A percentile compares a stretch with the other conserved stretches of the same genome.
phyloP scores from a whole-genome alignment of 805 yeast species.

The Candida schatavii region DNA sequence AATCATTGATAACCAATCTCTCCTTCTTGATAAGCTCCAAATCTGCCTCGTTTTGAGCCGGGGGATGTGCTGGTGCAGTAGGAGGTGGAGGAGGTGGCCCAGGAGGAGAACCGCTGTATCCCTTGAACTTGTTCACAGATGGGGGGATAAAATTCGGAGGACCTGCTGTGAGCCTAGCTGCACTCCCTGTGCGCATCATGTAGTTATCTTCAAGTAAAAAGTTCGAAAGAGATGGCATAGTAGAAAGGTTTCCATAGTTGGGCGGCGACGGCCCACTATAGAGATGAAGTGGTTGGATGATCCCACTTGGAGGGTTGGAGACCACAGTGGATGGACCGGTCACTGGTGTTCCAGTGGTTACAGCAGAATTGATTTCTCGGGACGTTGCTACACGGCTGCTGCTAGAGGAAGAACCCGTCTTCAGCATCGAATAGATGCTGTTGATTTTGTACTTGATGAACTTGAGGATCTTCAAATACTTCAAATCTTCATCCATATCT shows the following conservation, averaged over 20 bases:
- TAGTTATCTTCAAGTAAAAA: too few relatives aligned
- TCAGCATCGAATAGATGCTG: background rate
- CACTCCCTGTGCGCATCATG: too few relatives aligned
- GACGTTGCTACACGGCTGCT: background rate
- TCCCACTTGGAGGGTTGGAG: background rate
- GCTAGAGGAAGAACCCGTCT: background rate
- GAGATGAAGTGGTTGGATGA: background rate
- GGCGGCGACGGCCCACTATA: conserved; percentile 2
- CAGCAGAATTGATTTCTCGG: background rate
- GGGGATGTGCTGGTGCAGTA: too few relatives aligned
- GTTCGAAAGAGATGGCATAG: background rate
- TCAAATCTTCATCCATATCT: conserved; percentile 46
- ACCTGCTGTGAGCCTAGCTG: conserved; percentile 9
- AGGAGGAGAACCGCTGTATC: conserved; percentile 7
- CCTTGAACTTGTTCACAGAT: conserved; percentile 19
- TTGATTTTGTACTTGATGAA: conserved; percentile 35
- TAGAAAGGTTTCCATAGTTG: background rate
- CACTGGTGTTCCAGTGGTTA: background rate
- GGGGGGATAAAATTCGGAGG: conserved; percentile 20
- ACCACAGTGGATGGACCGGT: background rate
- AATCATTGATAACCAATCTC: conserved; percentile 28
- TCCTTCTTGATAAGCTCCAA: conserved; percentile 28
- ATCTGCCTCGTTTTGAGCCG: conserved; percentile 4
- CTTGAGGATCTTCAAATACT: conserved; percentile 40
- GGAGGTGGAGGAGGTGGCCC: background rate